Percentiles rank a stretch among this genome's conserved stretches.
Conservation (phyloP, 352 stramenopile genomes). For the Phytophthora nicotianae region DNA sequence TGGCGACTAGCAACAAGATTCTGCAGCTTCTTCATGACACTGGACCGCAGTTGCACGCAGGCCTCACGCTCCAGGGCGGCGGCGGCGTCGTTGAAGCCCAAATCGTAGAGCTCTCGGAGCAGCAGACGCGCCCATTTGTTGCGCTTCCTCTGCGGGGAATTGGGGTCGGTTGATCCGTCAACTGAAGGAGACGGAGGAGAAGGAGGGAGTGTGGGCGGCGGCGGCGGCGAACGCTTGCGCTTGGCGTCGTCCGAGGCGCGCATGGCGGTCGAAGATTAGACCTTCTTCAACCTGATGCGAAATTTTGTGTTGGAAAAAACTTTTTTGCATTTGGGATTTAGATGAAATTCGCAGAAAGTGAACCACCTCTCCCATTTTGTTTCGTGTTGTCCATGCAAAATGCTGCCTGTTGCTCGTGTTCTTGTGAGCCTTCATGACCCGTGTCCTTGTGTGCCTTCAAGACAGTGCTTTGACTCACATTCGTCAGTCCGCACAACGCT, state of each 20-base stretch:
- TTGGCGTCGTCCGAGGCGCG: slow-evolving; percentile 28
- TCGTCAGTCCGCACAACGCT: neutral
- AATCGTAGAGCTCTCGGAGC: slow-evolving; percentile 79
- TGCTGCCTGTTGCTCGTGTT: too few relatives aligned
- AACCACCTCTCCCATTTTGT: too few relatives aligned
- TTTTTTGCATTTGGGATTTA: neutral
- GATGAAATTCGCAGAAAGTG: neutral
- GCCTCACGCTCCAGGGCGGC: slow-evolving; percentile 64
- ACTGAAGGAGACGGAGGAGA: neutral
- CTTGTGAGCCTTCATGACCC: too few relatives aligned
- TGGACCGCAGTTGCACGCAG: slow-evolving; percentile 55
- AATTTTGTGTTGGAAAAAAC: neutral
- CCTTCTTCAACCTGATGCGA: slow-evolving; percentile 12
- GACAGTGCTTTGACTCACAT: neutral
- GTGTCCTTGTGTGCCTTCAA: too few relatives aligned
- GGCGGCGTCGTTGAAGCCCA: slow-evolving; percentile 51
- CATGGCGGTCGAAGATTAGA: neutral
- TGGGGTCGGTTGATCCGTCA: neutral
- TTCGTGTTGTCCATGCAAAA: too few relatives aligned
- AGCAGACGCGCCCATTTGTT: slow-evolving; percentile 73
- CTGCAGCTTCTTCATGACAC: slow-evolving; percentile 60
- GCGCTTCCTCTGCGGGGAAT: slow-evolving; percentile 4
- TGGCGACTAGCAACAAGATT: slow-evolving; percentile 37
- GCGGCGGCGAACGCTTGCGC: slow-evolving; percentile 29
- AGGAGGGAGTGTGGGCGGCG: neutral